phyloP scores from a whole-genome alignment of 805 yeast species.

The Lipomyces yamanashiensis region DNA sequence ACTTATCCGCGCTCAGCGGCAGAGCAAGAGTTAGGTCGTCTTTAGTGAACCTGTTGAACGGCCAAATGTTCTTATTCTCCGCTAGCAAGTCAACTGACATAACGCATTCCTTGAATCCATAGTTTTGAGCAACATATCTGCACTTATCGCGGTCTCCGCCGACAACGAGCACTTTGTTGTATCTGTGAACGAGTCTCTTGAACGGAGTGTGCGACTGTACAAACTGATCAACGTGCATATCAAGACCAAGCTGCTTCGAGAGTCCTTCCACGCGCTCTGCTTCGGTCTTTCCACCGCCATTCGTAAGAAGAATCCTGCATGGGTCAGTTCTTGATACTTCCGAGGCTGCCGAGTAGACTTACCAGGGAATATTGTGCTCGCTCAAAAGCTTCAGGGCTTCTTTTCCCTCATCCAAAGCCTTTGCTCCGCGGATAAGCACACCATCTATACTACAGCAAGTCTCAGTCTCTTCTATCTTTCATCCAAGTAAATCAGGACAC shows the following conservation, averaged over 20 bases:
- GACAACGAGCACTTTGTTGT: constrained; percentile 70
- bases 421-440: constrained; percentile 75
- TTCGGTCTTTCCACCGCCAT: constrained; percentile 87
- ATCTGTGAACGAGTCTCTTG: constrained; percentile 58
- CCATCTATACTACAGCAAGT: constrained; percentile 67
- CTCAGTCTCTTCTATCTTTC: neutral
- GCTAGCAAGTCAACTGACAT: constrained; percentile 74
- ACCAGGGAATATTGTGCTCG: constrained; percentile 62
- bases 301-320: constrained; percentile 77
- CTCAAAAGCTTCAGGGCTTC: constrained; percentile 62
- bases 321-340: constrained; percentile 53
- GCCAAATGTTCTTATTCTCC: constrained; percentile 61
- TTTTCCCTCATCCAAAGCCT: constrained; percentile 67
- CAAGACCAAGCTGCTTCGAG: constrained; percentile 51
- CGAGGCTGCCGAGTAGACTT: constrained; percentile 54
- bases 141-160: constrained; percentile 79
- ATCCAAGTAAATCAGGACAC: neutral
- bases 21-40: constrained; percentile 54
- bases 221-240: constrained; percentile 63
- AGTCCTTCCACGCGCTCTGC: constrained; percentile 59
- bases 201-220: constrained; percentile 90
- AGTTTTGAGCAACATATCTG: constrained; percentile 66
- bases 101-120: constrained; percentile 79
- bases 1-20: constrained; percentile 46
- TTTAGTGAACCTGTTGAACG: constrained; percentile 62